phyloP scores from a whole-genome alignment of 129 eudicot species.

The Centrapalus pauciflorus region DNA sequence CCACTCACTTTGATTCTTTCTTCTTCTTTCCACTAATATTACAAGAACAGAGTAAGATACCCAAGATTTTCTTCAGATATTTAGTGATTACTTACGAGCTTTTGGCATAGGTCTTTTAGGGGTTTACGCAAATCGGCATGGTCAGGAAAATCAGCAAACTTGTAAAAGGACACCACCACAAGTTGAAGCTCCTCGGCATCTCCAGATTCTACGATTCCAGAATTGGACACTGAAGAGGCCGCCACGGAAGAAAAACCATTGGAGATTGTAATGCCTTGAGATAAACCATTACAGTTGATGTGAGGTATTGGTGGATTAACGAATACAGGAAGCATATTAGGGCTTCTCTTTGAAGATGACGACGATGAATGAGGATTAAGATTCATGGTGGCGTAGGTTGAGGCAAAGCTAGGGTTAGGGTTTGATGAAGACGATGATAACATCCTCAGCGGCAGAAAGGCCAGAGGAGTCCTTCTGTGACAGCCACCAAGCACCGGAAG shows the following conservation, averaged over 20 bases:
- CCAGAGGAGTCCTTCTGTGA: conserved; percentile 21
- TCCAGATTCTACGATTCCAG: conserved; percentile 4
- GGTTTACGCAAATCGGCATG: conserved; percentile 73
- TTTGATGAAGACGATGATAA: conserved; percentile 42
- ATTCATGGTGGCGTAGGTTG: conserved; percentile 29
- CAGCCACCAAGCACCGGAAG: conserved; percentile 17
- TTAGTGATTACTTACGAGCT: conserved; percentile 37
- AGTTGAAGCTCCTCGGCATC: conserved; percentile 24
- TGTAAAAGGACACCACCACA: conserved; percentile 86
- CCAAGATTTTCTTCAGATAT: too few relatives aligned
- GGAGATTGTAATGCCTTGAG: conserved; percentile 20
- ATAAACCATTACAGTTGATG: conserved; percentile 13
- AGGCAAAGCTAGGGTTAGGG: conserved; percentile 56
- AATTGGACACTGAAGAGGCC: conserved; percentile 8
- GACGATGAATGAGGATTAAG: conserved; percentile 12
- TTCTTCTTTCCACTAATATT: too few relatives aligned
- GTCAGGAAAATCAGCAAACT: conserved; percentile 90
- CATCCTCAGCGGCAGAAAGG: conserved; percentile 37
- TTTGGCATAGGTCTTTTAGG: conserved; percentile 62
- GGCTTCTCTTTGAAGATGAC: conserved; percentile 20
- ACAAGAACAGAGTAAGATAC: too few relatives aligned
- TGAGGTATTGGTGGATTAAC: conserved; percentile 29
- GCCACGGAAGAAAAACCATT: conserved; percentile 25
- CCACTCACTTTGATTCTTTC: too few relatives aligned
- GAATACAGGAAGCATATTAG: conserved; percentile 11